Base-by-base conservation (phyloP, 2,329 filamentous ascomycete species). In the Tolypocladium tundrense region DNA sequence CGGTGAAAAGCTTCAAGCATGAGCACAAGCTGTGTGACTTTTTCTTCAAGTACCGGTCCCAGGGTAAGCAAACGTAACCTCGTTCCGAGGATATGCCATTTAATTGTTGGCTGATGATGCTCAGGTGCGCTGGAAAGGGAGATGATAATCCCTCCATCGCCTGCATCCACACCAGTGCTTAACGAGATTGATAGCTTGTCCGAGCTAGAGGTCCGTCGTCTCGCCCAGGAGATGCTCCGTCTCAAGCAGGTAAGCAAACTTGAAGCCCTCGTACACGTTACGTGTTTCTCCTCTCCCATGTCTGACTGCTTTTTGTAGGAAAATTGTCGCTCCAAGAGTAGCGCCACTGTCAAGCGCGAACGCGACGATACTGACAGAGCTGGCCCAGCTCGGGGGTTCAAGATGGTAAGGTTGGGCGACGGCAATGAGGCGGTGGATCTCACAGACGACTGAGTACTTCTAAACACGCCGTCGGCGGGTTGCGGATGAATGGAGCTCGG, bases 31-130 rank as follows among this genome's bases (percentile, higher is more conserved):
- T 54, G 6, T 54, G 16, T 8, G n/a, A 41, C 0, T 59, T 59
- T 13, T n/a, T 35, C 31, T 69, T 69, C 53, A 35, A 56, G 8
- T 68, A 66, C 41, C 62, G 60, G 39, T 69, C 67, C 19, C 48
- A 56, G 13, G 55, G 65, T 67, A 60, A 9, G 63, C 37, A 4
- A 3, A 21, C 27, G 1, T 24, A 3, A 19, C 27, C 1, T 24
- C 4, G 11, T 53, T 27, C 8, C 21, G 24, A 8, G 11, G 2
- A 10, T 7, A 16, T 10, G n/a, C 10, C 16, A 24, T 40, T 37
- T 21, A 7, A 13, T 9, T 31, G 19, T 48, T 2, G 24, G 27
- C 54, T 56, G 21, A 59, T 10, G 13, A 4, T 6, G 21, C 14
- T 14, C 35, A 69, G 67, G 61, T 41, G 61, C 61, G 0, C 59